Evolutionary conservation across 108 stramenopile genomes (phyloP).

Genomic region (Cyclostephanos tholiformis): DNA sequence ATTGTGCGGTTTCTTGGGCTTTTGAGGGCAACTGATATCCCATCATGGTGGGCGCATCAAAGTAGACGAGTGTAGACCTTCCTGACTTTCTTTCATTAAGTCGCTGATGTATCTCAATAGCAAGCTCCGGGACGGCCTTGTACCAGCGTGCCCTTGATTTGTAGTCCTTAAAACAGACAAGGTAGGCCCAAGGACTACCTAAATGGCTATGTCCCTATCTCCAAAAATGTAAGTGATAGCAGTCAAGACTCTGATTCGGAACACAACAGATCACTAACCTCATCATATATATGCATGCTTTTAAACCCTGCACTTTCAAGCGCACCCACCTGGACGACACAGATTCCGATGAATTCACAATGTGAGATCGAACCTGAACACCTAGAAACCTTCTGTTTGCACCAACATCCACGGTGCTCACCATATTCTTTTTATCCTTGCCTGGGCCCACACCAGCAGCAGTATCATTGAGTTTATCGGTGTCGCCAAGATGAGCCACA

Average conservation of each 20-base stretch:
- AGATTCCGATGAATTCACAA: neutral
- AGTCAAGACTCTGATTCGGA: neutral
- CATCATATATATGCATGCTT: slow-evolving; percentile 45
- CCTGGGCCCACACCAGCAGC: slow-evolving; percentile 6
- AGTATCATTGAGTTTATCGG: neutral
- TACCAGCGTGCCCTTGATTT: slow-evolving; percentile 34
- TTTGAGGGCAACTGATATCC: slow-evolving; percentile 41
- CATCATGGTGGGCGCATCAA: slow-evolving; percentile 34
- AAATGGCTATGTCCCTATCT: slow-evolving; percentile 23
- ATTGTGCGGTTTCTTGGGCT: slow-evolving; percentile 22
- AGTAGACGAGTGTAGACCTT: slow-evolving; percentile 6
- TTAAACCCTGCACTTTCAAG: slow-evolving; percentile 35
- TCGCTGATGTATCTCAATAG: slow-evolving; percentile 27
- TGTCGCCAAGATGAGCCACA: slow-evolving; percentile 5
- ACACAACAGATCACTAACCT: slow-evolving; percentile 16
- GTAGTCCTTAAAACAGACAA: slow-evolving; percentile 28
- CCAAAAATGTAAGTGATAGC: neutral
- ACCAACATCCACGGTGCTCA: neutral
- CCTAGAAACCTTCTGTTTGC: neutral
- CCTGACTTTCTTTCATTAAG: slow-evolving; percentile 28
- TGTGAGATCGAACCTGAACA: neutral
- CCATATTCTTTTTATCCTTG: slow-evolving; percentile 1
- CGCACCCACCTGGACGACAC: slow-evolving; percentile 3
- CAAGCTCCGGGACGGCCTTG: slow-evolving; percentile 21
- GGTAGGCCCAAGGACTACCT: slow-evolving; percentile 31